Conservation (phyloP, 164 flowering plant genomes). For the Amborella trichopoda region DNA sequence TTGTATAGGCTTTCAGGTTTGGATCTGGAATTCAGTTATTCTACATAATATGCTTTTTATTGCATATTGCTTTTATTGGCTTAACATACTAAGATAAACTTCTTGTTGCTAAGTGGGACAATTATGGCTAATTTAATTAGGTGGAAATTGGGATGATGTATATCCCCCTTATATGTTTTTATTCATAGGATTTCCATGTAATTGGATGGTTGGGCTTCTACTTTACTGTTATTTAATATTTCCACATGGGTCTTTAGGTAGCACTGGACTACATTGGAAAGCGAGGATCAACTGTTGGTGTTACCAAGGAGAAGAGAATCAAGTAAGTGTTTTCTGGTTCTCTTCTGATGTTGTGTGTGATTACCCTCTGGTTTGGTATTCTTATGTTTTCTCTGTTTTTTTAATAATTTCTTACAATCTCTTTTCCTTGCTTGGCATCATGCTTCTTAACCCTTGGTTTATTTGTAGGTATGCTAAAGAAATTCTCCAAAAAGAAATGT, state of each 20-base stretch:
- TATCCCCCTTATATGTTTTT: no score
- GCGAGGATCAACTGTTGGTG: conserved; percentile 96
- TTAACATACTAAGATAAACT: no score
- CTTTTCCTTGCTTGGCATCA: not conserved
- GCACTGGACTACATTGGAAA: conserved; percentile 97
- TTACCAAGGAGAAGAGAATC: conserved; percentile 85
- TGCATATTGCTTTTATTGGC: no score
- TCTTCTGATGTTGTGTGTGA: not conserved
- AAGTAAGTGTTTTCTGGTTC: conserved; percentile 36
- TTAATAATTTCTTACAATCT: not conserved
- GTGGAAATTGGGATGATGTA: no score
- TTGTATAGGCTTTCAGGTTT: no score
- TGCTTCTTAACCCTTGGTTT: not conserved
- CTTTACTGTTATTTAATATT: no score
- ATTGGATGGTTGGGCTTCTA: no score
- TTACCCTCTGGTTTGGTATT: not conserved
- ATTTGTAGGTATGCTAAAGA: conserved; percentile 78
- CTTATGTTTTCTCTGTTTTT: not conserved
- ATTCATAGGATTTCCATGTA: no score
- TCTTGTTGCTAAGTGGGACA: no score
- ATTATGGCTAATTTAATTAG: no score
- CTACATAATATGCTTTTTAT: no score
- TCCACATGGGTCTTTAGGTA: conserved; percentile 34
- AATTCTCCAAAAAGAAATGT: conserved; percentile 97
- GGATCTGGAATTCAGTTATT: no score